phyloP scores from a whole-genome alignment of 1,284 basidiomycete species.

The Ceratobasidium sp. region DNA sequence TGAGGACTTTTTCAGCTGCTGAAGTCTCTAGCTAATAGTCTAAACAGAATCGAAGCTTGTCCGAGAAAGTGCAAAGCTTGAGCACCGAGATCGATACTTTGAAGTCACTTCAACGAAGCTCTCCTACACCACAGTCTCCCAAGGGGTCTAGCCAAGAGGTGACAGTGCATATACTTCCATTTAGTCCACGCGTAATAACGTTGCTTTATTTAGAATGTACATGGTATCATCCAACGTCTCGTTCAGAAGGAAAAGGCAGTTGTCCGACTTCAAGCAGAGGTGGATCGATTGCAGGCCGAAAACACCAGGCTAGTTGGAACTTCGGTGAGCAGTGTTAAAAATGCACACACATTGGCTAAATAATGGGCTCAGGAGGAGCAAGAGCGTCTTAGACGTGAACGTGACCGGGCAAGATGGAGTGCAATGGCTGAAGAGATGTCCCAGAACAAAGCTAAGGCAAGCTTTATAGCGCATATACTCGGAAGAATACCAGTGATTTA shows the following conservation, averaged over 20 bases:
- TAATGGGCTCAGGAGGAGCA: constrained; percentile 71
- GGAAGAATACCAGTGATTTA: too few species aligned
- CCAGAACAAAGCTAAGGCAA: constrained; percentile 73
- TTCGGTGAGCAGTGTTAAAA: constrained; percentile 1
- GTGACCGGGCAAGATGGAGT: constrained; percentile 79
- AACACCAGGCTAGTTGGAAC: constrained; percentile 60
- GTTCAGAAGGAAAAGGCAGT: constrained; percentile 88
- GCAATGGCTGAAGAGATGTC: constrained; percentile 80
- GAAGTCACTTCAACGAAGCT: constrained; percentile 62
- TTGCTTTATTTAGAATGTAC: constrained; percentile 62
- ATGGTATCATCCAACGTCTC: constrained; percentile 83
- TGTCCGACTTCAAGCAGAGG: constrained; percentile 73
- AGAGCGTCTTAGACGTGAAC: constrained; percentile 70
- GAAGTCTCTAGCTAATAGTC: neutral
- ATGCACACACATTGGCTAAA: neutral
- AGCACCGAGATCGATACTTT: constrained; percentile 73
- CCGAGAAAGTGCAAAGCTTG: constrained; percentile 42
- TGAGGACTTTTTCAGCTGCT: constrained; percentile 41
- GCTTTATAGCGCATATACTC: constrained; percentile 42
- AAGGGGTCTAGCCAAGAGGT: constrained; percentile 64
- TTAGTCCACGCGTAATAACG: neutral
- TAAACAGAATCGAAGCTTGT: constrained; percentile 1
- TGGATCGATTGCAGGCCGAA: constrained; percentile 70
- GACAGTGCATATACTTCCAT: constrained; percentile 7
- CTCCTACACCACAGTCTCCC: constrained; percentile 46